Percentiles rank a stretch among this genome's conserved stretches.
Conservation (phyloP, 2,329 filamentous ascomycete species). For the Ceratocystis smalleyi region DNA sequence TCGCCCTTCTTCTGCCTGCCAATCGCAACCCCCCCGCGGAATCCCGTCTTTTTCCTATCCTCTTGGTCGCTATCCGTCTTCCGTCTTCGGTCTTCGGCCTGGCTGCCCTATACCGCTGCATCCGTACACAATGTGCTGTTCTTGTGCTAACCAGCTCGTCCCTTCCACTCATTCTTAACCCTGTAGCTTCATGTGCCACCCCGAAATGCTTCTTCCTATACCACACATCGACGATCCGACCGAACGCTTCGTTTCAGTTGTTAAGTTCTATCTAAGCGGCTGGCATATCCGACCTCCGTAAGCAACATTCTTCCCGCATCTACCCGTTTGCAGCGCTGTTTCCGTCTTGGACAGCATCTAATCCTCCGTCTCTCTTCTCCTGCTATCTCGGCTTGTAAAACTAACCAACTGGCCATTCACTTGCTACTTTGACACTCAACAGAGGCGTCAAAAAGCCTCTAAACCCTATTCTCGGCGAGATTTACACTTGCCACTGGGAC, state of each 20-base stretch:
- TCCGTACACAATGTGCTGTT: neutral
- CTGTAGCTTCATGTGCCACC: constrained; percentile 93
- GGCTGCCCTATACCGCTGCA: neutral
- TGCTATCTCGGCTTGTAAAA: neutral
- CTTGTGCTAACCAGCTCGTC: constrained; percentile 1
- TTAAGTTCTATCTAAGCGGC: constrained; percentile 95
- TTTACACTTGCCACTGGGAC: constrained; percentile 92
- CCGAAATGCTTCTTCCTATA: constrained; percentile 83
- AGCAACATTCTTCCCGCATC: constrained; percentile 24
- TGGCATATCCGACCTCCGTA: constrained; percentile 98
- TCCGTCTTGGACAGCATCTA: neutral
- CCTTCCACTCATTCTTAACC: neutral
- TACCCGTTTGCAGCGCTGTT: too few relatives aligned
- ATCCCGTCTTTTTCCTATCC: too few relatives aligned
- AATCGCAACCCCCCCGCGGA: too few relatives aligned
- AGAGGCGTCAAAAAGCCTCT: constrained; percentile 97
- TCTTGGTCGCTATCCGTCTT: neutral
- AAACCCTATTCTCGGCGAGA: constrained; percentile 90
- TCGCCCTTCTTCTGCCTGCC: neutral
- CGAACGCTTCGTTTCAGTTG: constrained; percentile 80
- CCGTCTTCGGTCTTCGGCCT: neutral
- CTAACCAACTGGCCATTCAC: constrained; percentile 11
- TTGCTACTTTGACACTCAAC: constrained; percentile 12
- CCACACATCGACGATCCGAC: constrained; percentile 75
- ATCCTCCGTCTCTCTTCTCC: too few relatives aligned